Base-by-base conservation (phyloP, 371 early-diverging fungal species). In the Entomophthora muscae region DNA sequence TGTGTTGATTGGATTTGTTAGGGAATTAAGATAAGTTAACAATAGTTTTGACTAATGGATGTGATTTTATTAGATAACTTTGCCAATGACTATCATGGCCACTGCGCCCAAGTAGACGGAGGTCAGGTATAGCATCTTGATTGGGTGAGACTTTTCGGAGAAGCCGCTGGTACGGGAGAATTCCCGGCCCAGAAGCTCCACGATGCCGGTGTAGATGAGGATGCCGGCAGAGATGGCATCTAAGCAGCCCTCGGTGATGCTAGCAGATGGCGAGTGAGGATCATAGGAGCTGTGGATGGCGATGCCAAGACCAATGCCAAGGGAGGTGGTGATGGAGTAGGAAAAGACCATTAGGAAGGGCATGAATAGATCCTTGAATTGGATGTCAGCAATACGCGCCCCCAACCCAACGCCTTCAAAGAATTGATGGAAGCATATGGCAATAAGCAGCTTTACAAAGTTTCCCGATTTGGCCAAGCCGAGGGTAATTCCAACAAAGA, bases 341-440 rank as follows among this genome's bases (percentile, higher is more conserved):
- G 72, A 65, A 0, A 66, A 10, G 1, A 72, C 76, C 74, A 81
- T 70, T 0, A 68, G 32, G 10, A 74, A 12, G 21, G 79, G 78
- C 29, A 72, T 69, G 55, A 62, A 64, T 54, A 67, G 61, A 23
- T 59, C 61, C 13, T 64, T 66, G n/a, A 64, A 56, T 10, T 26
- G 23, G 1, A 67, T n/a, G 30, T 79, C 82, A 2, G 81, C 79
- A 52, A 91, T 77, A 30, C 89, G 78, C 33, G 84, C 75, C 22
- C 89, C 88, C 28, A 91, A 73, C 0, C 91, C 91, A 54, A 90
- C 68, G 32, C 94, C 93, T 73, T 93, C 93, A 70, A 90, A 89
- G 71, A 89, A 77, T 74, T 94, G 93, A 72, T 95, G 95, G 75
- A 93, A 91, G 24, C 77, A 76, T 31, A 93, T 76, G 1, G 93